A percentile compares a stretch with the other conserved stretches of the same genome.
Evolutionary conservation across 1,284 basidiomycete genomes (phyloP).

Genomic region (Cryptococcus hybrid): DNA sequence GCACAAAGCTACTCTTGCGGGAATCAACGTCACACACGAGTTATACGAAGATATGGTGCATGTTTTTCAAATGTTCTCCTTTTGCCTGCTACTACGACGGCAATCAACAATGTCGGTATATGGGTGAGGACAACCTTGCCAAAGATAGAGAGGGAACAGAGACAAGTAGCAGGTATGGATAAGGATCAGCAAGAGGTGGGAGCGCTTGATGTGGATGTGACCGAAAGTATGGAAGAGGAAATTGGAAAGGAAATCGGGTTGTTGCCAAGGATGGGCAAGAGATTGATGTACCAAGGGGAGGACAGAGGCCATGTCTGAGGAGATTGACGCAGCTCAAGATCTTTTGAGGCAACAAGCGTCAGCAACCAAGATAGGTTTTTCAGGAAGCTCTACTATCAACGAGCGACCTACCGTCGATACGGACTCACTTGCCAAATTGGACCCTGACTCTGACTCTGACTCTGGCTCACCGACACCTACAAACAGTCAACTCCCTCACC

Average conservation of each 20-base stretch:
- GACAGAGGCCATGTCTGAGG: slow-evolving; percentile 3
- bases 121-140: slow-evolving; percentile 66
- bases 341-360: not conserved
- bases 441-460: slow-evolving; percentile 8
- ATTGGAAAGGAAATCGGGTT: slow-evolving; percentile 12
- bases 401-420: slow-evolving; percentile 17
- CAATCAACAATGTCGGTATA: slow-evolving; percentile 62
- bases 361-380: too few relatives aligned
- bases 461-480: slow-evolving; percentile 23
- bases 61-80: slow-evolving; percentile 86
- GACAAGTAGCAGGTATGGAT: slow-evolving; percentile 8
- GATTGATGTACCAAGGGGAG: slow-evolving; percentile 5
- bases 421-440: slow-evolving; percentile 16
- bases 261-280: slow-evolving; percentile 18
- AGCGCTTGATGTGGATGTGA: slow-evolving; percentile 11
- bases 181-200: slow-evolving; percentile 4
- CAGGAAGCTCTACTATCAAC: too few relatives aligned
- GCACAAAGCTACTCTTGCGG: slow-evolving; percentile 85
- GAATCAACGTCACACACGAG: slow-evolving; percentile 87
- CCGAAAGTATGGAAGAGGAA: slow-evolving; percentile 16
- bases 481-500: not conserved
- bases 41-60: slow-evolving; percentile 91
- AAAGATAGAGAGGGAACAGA: slow-evolving; percentile 47
- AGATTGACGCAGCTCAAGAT: slow-evolving; percentile 6
- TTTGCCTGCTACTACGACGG: slow-evolving; percentile 68